A percentile compares a stretch with the other conserved stretches of the same genome.
phyloP scores from a whole-genome alignment of 1,139 yeast genomes.

The Pichia terricola region DNA sequence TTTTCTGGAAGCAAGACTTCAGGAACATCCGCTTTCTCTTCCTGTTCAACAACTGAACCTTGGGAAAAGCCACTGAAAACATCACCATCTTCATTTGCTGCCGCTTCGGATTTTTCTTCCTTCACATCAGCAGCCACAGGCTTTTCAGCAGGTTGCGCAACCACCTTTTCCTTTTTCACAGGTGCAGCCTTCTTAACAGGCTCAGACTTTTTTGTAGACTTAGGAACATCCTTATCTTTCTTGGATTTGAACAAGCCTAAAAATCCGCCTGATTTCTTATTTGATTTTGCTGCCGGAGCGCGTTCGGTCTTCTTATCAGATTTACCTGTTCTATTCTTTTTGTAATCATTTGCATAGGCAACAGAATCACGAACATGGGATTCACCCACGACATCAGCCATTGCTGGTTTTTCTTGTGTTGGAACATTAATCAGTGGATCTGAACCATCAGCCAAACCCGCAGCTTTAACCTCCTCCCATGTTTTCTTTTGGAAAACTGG shows the following conservation, averaged over 20 bases:
- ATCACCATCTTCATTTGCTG: slow-evolving; percentile 13
- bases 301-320: slow-evolving; percentile 1
- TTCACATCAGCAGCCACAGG: background rate
- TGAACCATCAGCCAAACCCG: slow-evolving; percentile 11
- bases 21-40: no score
- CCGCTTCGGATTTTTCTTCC: slow-evolving; percentile 5
- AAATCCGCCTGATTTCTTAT: slow-evolving; percentile 5
- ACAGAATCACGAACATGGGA: slow-evolving; percentile 1
- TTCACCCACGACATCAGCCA: slow-evolving; percentile 15
- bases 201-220: slow-evolving; percentile 1
- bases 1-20: no score
- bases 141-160: slow-evolving; percentile 2
- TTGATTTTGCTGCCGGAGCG: slow-evolving; percentile 1
- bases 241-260: slow-evolving; percentile 7
- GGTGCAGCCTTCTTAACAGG: slow-evolving; percentile 2
- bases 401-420: slow-evolving; percentile 22
- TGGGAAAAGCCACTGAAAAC: slow-evolving; percentile 34
- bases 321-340: slow-evolving; percentile 3
- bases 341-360: background rate
- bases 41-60: slow-evolving; percentile 25
- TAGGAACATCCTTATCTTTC: background rate
- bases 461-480: slow-evolving; percentile 17
- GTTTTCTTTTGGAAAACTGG: slow-evolving; percentile 18
- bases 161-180: background rate
- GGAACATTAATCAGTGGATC: slow-evolving; percentile 19